These are phyloP conservation scores for Avicennia marina DNA, from an alignment of 257 asterid genomes.

Conservation along the genomic window DNA sequence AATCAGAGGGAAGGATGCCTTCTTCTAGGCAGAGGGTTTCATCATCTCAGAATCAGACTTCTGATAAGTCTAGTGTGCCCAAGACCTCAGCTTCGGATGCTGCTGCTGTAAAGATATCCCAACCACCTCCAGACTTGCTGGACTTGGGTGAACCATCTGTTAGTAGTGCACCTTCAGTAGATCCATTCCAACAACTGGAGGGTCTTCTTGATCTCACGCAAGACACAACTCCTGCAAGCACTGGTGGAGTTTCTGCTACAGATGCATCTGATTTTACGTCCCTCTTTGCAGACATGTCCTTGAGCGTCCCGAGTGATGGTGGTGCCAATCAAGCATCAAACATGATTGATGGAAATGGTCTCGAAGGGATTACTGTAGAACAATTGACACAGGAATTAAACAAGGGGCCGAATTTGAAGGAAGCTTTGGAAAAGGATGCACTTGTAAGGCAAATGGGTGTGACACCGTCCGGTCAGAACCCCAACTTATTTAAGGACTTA, in stretches of 20 bases:
- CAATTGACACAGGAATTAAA: slow-evolving; percentile 29
- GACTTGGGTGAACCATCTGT: slow-evolving; percentile 78
- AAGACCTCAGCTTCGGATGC: slow-evolving; percentile 37
- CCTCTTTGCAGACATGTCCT: slow-evolving; percentile 50
- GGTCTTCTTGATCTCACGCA: slow-evolving; percentile 69
- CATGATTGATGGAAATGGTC: slow-evolving; percentile 36
- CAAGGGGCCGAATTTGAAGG: slow-evolving; percentile 75
- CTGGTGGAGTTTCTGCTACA: slow-evolving; percentile 31
- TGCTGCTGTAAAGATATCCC: slow-evolving; percentile 41
- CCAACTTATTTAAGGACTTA: slow-evolving; percentile 79
- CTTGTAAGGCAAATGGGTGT: slow-evolving; percentile 92
- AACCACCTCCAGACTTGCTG: slow-evolving; percentile 82
- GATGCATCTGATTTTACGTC: slow-evolving; percentile 60
- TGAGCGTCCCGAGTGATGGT: slow-evolving; percentile 30
- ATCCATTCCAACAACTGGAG: slow-evolving; percentile 88
- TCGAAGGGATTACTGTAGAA: slow-evolving; percentile 26
- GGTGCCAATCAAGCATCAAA: slow-evolving; percentile 23
- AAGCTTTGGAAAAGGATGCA: slow-evolving; percentile 80
- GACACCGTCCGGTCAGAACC: slow-evolving; percentile 81
- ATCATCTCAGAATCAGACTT: slow-evolving; percentile 35
- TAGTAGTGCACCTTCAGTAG: slow-evolving; percentile 38
- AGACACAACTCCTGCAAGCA: slow-evolving; percentile 31
- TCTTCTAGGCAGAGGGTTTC: slow-evolving; percentile 42
- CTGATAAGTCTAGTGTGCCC: slow-evolving; percentile 42
- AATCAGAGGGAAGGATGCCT: slow-evolving; percentile 53